Base-by-base conservation (phyloP, 2,329 filamentous ascomycete genomes). In the Pyrenochaeta sp. region DNA sequence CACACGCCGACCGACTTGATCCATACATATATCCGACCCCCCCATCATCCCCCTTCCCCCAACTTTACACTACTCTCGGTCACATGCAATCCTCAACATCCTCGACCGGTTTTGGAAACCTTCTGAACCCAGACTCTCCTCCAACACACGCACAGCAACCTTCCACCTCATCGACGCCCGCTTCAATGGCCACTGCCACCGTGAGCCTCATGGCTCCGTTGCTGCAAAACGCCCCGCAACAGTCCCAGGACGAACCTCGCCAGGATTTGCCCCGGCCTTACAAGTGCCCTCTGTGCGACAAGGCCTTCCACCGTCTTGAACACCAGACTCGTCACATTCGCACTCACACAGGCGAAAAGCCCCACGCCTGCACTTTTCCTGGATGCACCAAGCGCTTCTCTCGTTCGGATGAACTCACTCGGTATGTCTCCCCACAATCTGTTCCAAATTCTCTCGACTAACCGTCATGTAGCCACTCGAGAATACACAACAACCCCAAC, bases 401-500 rank as follows among this genome's bases (percentile, higher is more conserved):
- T 55, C 87, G 93, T 55, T 96, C 93, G 9, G 93, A 99, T 69
- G 93, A 99, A 76, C 81, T 99, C 60, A 99, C 94, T 51, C 49
- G 59, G 59, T 62, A 60, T 13, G 53, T 41, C 23, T 11, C 34
- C 20, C 14, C 22, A 11, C 14, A 14, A 20, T 8, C 15, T 22
- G 13, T 9, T 8, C 3, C 9, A 9, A 34, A 2, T 11, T 7
- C 13, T 9, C n/a, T 17, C 4, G 15, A 10, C 57, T 62, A 55
- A 59, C 41, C n/a, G 18, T 8, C 26, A 5, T n/a, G n/a, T 42
- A 87, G 93, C 50, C 93, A 99, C 76, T 96, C 93, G 70, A 85
- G 93, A 72, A 99, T 99, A 77, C 93, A 99, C 83, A 96, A 90
- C 84, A 99, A 97, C 76, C 93, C 94, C 46, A 97, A 97, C 80